A percentile compares a stretch with the other conserved stretches of the same genome.
These are phyloP conservation scores for Neurospora sp. DNA, from an alignment of 495 filamentous ascomycete species.

Conservation along the genomic window DNA sequence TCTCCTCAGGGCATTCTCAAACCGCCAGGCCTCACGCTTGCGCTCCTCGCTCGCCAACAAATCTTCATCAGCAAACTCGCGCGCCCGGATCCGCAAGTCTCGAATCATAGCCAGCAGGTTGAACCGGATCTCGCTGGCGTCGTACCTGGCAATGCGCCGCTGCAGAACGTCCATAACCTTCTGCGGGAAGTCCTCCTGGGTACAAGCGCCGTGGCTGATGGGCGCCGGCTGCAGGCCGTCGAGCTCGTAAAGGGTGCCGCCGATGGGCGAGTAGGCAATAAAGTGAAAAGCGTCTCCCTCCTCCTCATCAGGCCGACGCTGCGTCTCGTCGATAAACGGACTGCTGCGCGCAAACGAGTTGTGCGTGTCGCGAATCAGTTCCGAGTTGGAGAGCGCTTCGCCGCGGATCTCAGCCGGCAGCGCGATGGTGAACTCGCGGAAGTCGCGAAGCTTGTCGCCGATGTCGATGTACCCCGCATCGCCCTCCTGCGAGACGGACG, in stretches of 20 bases:
- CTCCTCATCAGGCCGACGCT: conserved; percentile 46
- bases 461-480: conserved; percentile 32
- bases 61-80: conserved; percentile 76
- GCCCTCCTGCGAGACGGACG: not conserved
- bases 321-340: conserved; percentile 86
- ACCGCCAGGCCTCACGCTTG: conserved; percentile 80
- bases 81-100: conserved; percentile 65
- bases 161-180: conserved; percentile 82
- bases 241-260: conserved; percentile 79
- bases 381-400: conserved; percentile 53
- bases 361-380: conserved; percentile 83
- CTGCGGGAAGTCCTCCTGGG: conserved; percentile 58
- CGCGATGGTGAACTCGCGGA: conserved; percentile 83
- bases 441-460: conserved; percentile 56
- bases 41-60: conserved; percentile 67
- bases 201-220: conserved; percentile 74
- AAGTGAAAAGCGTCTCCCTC: conserved; percentile 92
- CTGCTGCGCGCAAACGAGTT: conserved; percentile 84
- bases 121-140: conserved; percentile 80
- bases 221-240: conserved; percentile 90
- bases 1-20: conserved; percentile 87
- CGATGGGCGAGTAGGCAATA: conserved; percentile 81
- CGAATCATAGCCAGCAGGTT: conserved; percentile 88
- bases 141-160: conserved; percentile 76
- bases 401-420: conserved; percentile 71